These are phyloP conservation scores for Suillus subalutaceus DNA, from an alignment of 768 basidiomycete genomes.

Conservation along the genomic window DNA sequence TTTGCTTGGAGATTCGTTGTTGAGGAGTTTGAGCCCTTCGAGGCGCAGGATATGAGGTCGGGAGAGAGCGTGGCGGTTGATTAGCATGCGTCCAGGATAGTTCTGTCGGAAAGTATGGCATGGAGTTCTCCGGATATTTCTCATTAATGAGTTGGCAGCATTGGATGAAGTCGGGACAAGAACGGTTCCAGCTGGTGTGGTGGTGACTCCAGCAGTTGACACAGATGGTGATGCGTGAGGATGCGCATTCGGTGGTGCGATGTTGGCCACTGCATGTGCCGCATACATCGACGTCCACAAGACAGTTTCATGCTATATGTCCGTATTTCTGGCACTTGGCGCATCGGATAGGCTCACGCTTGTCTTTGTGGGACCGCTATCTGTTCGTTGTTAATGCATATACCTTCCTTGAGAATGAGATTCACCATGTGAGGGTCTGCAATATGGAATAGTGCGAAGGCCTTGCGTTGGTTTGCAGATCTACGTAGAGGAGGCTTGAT, in stretches of 20 bases:
- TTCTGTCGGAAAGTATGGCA: not conserved
- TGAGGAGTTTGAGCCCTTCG: not conserved
- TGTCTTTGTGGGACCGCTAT: slow-evolving; percentile 17
- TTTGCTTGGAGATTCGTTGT: too few relatives aligned
- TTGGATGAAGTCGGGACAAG: slow-evolving; percentile 5
- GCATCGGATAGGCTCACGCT: not conserved
- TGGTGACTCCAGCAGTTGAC: not conserved
- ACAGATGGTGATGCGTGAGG: not conserved
- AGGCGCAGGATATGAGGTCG: not conserved
- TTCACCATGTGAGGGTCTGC: slow-evolving; percentile 24
- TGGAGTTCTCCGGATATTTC: not conserved
- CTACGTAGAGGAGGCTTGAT: slow-evolving; percentile 27
- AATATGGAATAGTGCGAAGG: slow-evolving; percentile 28
- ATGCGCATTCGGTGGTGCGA: not conserved
- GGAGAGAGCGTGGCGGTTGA: not conserved
- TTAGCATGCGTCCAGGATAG: not conserved
- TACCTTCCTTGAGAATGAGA: slow-evolving; percentile 22
- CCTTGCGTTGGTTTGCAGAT: slow-evolving; percentile 17
- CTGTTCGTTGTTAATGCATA: slow-evolving; percentile 18
- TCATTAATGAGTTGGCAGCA: not conserved
- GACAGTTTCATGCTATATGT: slow-evolving; percentile 5
- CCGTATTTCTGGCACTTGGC: slow-evolving; percentile 13
- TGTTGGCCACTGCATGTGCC: slow-evolving; percentile 7
- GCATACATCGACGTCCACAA: not conserved
- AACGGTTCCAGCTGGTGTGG: slow-evolving; percentile 14